Conservation (phyloP, 2,329 filamentous ascomycete genomes). For the Harringtonia aguacate region DNA sequence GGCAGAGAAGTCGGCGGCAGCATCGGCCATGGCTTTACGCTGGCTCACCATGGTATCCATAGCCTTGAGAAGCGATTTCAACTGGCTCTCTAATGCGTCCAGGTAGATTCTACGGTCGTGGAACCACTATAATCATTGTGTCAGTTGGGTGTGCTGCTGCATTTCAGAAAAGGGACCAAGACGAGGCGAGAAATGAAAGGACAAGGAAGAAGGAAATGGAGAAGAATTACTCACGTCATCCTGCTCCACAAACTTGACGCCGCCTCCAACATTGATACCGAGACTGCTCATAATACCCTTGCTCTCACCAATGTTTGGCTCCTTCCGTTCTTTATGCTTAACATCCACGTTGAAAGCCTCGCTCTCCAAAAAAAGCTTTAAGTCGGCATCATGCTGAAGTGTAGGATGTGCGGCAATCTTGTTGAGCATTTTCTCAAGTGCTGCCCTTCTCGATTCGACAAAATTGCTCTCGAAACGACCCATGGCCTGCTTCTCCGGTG, state of each 20-base stretch:
- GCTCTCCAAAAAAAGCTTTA: conserved; percentile 95
- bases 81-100: conserved; percentile 83
- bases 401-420: conserved; percentile 85
- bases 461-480: conserved; percentile 95
- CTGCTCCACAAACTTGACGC: conserved; percentile 90
- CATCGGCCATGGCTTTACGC: conserved; percentile 86
- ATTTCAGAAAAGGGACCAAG: conserved; percentile 1
- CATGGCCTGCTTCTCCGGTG: conserved; percentile 95
- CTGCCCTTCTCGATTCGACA: conserved; percentile 82
- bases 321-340: conserved; percentile 92
- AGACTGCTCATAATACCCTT: conserved; percentile 88
- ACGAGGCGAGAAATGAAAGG: not conserved
- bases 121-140: conserved; percentile 60
- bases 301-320: conserved; percentile 75
- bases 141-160: not conserved
- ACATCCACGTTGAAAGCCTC: conserved; percentile 93
- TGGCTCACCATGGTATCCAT: conserved; percentile 90
- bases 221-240: conserved; percentile 60
- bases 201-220: not conserved
- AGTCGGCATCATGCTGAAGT: conserved; percentile 81
- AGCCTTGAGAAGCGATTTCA: conserved; percentile 82
- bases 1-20: conserved; percentile 84
- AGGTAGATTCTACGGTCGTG: conserved; percentile 93
- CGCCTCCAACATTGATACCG: conserved; percentile 69
- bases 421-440: conserved; percentile 95